Conservation (phyloP, 331 rosid genomes). For the Acacia pycnantha region DNA sequence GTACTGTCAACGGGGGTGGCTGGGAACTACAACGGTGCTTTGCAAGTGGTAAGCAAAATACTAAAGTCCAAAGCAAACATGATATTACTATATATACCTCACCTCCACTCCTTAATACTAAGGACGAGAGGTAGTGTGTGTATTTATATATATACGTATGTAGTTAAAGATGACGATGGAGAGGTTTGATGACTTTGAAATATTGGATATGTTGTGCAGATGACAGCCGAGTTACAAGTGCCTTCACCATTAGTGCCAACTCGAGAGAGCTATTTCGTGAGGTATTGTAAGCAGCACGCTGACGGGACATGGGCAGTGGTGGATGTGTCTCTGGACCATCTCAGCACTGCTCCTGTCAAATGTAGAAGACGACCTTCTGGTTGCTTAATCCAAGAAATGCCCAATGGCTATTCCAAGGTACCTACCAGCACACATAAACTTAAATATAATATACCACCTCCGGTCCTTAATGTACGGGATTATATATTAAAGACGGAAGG, state of each 20-base stretch:
- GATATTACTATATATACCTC: no score
- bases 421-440: background rate
- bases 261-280: slow-evolving; percentile 81
- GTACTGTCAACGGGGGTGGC: slow-evolving; percentile 95
- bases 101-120: no score
- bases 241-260: slow-evolving; percentile 96
- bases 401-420: slow-evolving; percentile 96
- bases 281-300: slow-evolving; percentile 83
- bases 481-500: no score
- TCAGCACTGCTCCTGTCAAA: slow-evolving; percentile 64
- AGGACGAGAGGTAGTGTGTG: no score
- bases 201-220: slow-evolving; percentile 39
- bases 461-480: no score
- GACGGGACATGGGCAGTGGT: slow-evolving; percentile 99
- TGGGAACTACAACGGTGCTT: slow-evolving; percentile 94
- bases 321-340: slow-evolving; percentile 82
- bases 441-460: no score
- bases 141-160: no score
- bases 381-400: slow-evolving; percentile 95
- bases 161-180: no score
- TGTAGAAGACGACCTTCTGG: slow-evolving; percentile 95
- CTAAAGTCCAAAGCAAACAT: background rate
- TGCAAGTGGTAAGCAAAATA: slow-evolving; percentile 76
- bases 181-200: background rate
- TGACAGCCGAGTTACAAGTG: slow-evolving; percentile 93